Conservation (phyloP, 1,284 basidiomycete genomes). For the Malassezia brasiliensis region DNA sequence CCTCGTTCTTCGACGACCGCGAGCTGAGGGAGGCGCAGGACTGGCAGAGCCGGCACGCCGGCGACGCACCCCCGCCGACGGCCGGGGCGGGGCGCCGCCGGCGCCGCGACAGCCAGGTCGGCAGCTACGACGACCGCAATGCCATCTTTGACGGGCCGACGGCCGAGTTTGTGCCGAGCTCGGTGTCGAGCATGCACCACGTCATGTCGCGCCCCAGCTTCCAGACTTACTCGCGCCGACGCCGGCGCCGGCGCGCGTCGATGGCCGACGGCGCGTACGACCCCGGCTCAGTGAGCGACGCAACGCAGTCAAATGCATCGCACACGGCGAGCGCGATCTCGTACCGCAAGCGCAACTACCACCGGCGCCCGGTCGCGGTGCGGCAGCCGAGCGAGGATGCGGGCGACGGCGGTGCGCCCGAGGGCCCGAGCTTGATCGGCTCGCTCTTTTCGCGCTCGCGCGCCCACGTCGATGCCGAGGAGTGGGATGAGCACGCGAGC, state of each 20-base stretch:
- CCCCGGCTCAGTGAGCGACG: conserved; percentile 19
- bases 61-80: neutral
- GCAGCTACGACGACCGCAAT: conserved; percentile 39
- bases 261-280: conserved; percentile 22
- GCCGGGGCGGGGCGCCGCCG: conserved; percentile 10
- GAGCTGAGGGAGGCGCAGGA: conserved; percentile 36
- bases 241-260: conserved; percentile 25
- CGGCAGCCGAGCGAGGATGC: conserved; percentile 16
- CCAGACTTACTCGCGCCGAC: conserved; percentile 13
- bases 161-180: conserved; percentile 42
- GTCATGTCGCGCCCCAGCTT: conserved; percentile 26
- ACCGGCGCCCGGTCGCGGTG: conserved; percentile 5
- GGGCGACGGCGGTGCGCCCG: neutral
- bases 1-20: conserved; percentile 43
- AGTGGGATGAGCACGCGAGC: conserved; percentile 24
- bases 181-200: conserved; percentile 32
- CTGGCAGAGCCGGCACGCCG: conserved; percentile 19
- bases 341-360: conserved; percentile 24
- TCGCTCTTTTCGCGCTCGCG: conserved; percentile 32
- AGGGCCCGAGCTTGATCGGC: conserved; percentile 23
- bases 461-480: conserved; percentile 24
- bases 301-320: conserved; percentile 12
- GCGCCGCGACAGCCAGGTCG: conserved; percentile 40
- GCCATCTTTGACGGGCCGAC: conserved; percentile 45
- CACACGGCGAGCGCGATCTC: conserved; percentile 16